Percentiles rank a stretch among this genome's conserved stretches.
Conservation (phyloP, 352 stramenopile genomes). For the Phytophthora litchii region DNA sequence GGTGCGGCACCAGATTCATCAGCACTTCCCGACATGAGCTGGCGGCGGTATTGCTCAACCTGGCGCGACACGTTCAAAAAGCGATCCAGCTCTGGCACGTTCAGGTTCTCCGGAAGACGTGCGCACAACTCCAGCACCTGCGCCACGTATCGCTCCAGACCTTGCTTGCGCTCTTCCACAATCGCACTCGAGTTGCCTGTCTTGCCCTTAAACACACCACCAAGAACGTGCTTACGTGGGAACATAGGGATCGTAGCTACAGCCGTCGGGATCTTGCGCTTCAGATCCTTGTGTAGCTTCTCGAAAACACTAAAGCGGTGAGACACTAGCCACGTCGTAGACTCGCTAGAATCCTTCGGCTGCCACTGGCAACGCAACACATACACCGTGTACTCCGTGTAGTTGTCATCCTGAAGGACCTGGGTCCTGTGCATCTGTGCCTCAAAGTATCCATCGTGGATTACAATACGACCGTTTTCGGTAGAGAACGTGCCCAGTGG, state of each 20-base stretch:
- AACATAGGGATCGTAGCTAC: slow-evolving; percentile 60
- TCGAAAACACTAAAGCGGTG: slow-evolving; percentile 47
- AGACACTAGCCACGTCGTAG: slow-evolving; percentile 39
- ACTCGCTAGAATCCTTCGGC: slow-evolving; percentile 50
- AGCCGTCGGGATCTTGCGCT: slow-evolving; percentile 38
- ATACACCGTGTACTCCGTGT: slow-evolving; percentile 90
- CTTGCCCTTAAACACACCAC: slow-evolving; percentile 84
- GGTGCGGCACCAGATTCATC: slow-evolving; percentile 32
- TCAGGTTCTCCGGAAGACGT: slow-evolving; percentile 78
- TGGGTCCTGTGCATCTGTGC: slow-evolving; percentile 87
- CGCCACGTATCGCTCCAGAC: slow-evolving; percentile 81
- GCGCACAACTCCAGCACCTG: slow-evolving; percentile 86
- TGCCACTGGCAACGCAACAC: slow-evolving; percentile 88
- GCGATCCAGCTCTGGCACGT: slow-evolving; percentile 84
- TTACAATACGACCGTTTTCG: slow-evolving; percentile 77
- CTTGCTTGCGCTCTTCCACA: slow-evolving; percentile 84
- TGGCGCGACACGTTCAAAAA: slow-evolving; percentile 89
- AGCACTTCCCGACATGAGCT: slow-evolving; percentile 45
- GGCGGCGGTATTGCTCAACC: slow-evolving; percentile 84
- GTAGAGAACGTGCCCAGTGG: slow-evolving; percentile 81
- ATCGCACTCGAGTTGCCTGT: slow-evolving; percentile 88
- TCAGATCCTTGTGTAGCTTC: slow-evolving; percentile 43
- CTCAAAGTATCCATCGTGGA: slow-evolving; percentile 88
- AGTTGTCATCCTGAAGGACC: slow-evolving; percentile 90
- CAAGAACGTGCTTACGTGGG: slow-evolving; percentile 85